Conservation (phyloP, 2,329 filamentous ascomycete genomes). For the Cryoendolithus antarcticus region DNA sequence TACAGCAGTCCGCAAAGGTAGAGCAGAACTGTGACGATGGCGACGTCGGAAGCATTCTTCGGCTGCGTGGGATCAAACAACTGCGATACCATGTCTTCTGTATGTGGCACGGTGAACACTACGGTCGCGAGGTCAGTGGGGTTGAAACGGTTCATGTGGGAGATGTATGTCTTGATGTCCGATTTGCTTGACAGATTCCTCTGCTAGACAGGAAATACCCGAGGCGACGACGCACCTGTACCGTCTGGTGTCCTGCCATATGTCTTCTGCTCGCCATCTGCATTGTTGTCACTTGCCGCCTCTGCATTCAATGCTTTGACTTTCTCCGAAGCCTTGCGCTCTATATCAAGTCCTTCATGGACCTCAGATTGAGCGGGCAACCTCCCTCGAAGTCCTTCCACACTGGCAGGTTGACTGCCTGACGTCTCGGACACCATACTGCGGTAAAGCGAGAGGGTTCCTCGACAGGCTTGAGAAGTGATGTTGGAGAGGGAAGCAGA, state of each 20-base stretch:
- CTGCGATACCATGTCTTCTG: conserved; percentile 98
- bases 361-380: conserved; percentile 22
- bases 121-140: conserved; percentile 15
- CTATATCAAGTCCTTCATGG: conserved; percentile 19
- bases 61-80: conserved; percentile 86
- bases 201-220: background rate
- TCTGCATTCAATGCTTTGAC: conserved; percentile 39
- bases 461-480: too few relatives aligned
- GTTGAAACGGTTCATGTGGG: background rate
- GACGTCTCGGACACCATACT: too few relatives aligned
- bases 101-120: conserved; percentile 94
- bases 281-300: conserved; percentile 34
- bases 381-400: conserved; percentile 35
- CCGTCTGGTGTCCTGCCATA: conserved; percentile 86
- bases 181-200: too few relatives aligned
- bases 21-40: conserved; percentile 68
- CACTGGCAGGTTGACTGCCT: conserved; percentile 1
- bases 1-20: conserved; percentile 64
- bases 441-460: too few relatives aligned
- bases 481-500: too few relatives aligned
- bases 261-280: conserved; percentile 56
- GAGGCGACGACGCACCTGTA: conserved; percentile 53
- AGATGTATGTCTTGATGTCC: too few relatives aligned
- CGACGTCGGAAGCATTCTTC: conserved; percentile 79
- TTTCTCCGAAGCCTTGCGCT: conserved; percentile 32